A percentile compares a stretch with the other conserved stretches of the same genome.
Evolutionary conservation across 495 filamentous ascomycete genomes (phyloP).

Genomic region (Pseudoneurospora amorphoporcata): DNA sequence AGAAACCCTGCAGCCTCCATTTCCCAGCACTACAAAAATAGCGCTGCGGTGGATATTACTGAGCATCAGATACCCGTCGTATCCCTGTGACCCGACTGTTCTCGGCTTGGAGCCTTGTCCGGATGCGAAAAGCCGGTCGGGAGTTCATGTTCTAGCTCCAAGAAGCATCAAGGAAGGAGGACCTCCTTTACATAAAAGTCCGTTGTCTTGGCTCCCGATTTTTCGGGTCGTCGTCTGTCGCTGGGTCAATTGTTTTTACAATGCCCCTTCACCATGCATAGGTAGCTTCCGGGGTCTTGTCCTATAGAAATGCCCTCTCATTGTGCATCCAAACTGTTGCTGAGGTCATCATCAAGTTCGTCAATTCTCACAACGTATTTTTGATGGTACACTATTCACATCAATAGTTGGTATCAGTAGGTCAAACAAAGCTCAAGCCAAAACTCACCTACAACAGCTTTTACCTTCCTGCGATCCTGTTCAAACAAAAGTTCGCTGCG

Average conservation of each 20-base stretch:
- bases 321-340: too few species aligned
- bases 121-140: neutral
- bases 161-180: neutral
- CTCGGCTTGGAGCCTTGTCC: neutral
- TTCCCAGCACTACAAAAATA: neutral
- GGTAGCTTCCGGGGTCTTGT: too few species aligned
- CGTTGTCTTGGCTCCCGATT: neutral
- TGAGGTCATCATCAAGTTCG: too few species aligned
- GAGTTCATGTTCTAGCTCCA: neutral
- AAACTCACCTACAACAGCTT: conserved; percentile 68
- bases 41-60: neutral
- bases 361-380: conserved; percentile 51
- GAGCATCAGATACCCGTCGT: neutral
- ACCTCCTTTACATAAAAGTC: neutral
- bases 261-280: too few species aligned
- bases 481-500: conserved; percentile 68
- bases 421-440: too few species aligned
- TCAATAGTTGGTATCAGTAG: too few species aligned
- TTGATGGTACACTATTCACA: conserved; percentile 54
- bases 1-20: neutral
- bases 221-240: neutral
- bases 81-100: neutral
- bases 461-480: conserved; percentile 74
- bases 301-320: too few species aligned
- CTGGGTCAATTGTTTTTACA: neutral